Evolutionary conservation across 371 early-diverging fungal genomes (phyloP).

Genomic region (Racocetra persica): DNA sequence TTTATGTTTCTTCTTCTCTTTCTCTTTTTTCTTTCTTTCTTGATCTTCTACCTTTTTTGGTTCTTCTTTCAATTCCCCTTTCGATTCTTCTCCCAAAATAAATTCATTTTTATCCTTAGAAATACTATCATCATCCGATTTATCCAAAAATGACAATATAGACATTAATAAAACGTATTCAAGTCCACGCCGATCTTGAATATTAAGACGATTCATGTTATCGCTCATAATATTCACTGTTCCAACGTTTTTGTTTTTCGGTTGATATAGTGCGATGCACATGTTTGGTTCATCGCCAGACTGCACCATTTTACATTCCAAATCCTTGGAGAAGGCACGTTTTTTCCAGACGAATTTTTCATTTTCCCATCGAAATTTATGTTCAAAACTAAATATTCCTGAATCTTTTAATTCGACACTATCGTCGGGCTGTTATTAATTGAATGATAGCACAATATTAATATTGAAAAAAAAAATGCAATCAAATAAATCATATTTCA

Average conservation of each 20-base stretch:
- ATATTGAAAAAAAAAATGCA: neutral
- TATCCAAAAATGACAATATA: slow-evolving; percentile 34
- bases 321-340: slow-evolving; percentile 18
- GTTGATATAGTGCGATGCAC: slow-evolving; percentile 13
- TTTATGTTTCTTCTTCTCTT: too few relatives aligned
- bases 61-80: too few relatives aligned
- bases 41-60: too few relatives aligned
- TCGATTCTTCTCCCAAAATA: too few relatives aligned
- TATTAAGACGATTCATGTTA: slow-evolving; percentile 32
- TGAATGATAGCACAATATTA: neutral
- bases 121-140: slow-evolving; percentile 24
- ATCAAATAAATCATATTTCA: neutral
- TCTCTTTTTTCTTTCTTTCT: too few relatives aligned
- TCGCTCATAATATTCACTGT: slow-evolving; percentile 24
- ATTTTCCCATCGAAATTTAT: slow-evolving; percentile 28
- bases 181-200: slow-evolving; percentile 23
- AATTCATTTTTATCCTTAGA: too few relatives aligned
- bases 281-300: slow-evolving; percentile 27
- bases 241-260: slow-evolving; percentile 9
- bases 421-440: slow-evolving; percentile 30
- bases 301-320: slow-evolving; percentile 41
- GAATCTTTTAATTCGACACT: slow-evolving; percentile 16
- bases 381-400: slow-evolving; percentile 23
- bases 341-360: slow-evolving; percentile 34
- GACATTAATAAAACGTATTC: slow-evolving; percentile 31